Evolutionary conservation across 352 stramenopile species (phyloP).

Genomic region (Pilasporangium apinafurcum): DNA sequence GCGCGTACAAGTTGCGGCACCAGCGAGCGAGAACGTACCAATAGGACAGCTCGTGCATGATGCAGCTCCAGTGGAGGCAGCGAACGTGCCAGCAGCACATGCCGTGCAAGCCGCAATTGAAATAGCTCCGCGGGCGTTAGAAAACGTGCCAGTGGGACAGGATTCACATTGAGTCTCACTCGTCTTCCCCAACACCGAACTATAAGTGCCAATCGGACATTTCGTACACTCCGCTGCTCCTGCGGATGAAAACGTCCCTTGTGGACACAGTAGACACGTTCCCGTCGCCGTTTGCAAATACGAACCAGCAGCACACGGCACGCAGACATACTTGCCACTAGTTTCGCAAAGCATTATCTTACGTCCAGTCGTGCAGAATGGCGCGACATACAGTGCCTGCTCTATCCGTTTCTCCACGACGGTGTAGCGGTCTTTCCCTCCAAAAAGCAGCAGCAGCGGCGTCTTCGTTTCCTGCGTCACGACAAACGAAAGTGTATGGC

Average conservation of each 20-base stretch:
- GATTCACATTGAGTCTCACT: conserved; percentile 22
- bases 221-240: conserved; percentile 35
- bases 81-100: conserved; percentile 24
- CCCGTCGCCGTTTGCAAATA: conserved; percentile 51
- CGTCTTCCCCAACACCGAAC: conserved; percentile 29
- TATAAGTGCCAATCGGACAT: conserved; percentile 47
- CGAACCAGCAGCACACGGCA: conserved; percentile 48
- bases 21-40: conserved; percentile 34
- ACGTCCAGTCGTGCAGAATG: conserved; percentile 32
- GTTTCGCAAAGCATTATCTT: conserved; percentile 50
- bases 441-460: conserved; percentile 44
- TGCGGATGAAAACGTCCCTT: conserved; percentile 34
- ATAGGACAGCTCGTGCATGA: conserved; percentile 11
- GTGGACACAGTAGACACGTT: conserved; percentile 33
- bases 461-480: too few species aligned
- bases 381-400: conserved; percentile 39
- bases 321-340: conserved; percentile 51
- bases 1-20: conserved; percentile 26
- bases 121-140: conserved; percentile 20
- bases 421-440: conserved; percentile 50
- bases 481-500: conserved; percentile 48
- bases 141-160: conserved; percentile 48
- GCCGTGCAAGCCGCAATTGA: conserved; percentile 17
- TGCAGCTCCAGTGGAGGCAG: conserved; percentile 8
- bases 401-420: conserved; percentile 51